These are phyloP conservation scores for Paraurostyla sp. DNA, from an alignment of 73 alveolate genomes.

Conservation along the genomic window DNA sequence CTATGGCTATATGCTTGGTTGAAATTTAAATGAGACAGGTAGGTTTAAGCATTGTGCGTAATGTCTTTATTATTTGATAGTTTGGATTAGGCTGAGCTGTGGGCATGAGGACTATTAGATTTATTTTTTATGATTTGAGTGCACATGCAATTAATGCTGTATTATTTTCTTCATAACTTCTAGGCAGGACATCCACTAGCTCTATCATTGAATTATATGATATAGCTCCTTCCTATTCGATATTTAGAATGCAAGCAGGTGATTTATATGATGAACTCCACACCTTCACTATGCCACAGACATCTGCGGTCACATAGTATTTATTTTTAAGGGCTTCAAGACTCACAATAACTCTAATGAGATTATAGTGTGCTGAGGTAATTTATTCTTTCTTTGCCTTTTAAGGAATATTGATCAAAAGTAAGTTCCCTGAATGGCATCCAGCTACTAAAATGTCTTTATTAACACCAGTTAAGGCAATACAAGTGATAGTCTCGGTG, in stretches of 20 bases:
- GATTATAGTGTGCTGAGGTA: slow-evolving; percentile 53
- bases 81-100: neutral
- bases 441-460: slow-evolving; percentile 59
- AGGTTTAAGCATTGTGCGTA: slow-evolving; percentile 48
- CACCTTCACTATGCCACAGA: slow-evolving; percentile 65
- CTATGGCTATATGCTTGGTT: slow-evolving; percentile 21
- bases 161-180: neutral
- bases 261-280: slow-evolving; percentile 35
- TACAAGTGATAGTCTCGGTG: slow-evolving; percentile 66
- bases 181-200: neutral
- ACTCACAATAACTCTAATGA: slow-evolving; percentile 51
- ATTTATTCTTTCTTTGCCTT: slow-evolving; percentile 27
- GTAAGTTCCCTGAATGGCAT: slow-evolving; percentile 63
- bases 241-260: slow-evolving; percentile 2
- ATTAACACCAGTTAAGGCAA: slow-evolving; percentile 39
- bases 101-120: slow-evolving; percentile 13
- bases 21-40: slow-evolving; percentile 35
- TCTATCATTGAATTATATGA: slow-evolving; percentile 68
- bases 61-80: neutral
- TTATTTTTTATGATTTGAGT: slow-evolving; percentile 41
- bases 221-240: slow-evolving; percentile 45
- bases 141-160: slow-evolving; percentile 61
- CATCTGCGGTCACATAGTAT: slow-evolving; percentile 67
- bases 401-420: neutral
- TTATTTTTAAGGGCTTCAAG: slow-evolving; percentile 30